These are phyloP conservation scores for Cocos nucifera DNA, from an alignment of 176 grass and related monocot genomes.

Conservation along the genomic window DNA sequence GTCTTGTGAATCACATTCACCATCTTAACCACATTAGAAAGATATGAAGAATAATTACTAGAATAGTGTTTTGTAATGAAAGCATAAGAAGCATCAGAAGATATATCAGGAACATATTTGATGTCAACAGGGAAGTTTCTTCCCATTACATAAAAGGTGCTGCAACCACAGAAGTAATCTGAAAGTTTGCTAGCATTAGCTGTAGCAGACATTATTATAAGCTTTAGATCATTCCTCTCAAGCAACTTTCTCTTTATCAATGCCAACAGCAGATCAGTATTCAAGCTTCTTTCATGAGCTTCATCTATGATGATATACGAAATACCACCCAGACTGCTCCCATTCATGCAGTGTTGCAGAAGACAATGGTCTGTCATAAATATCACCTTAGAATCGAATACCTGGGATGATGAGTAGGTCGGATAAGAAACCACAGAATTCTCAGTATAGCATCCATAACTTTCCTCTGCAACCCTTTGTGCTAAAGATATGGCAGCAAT, in stretches of 20 bases:
- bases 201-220: conserved; percentile 98
- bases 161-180: conserved; percentile 72
- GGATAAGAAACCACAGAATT: conserved; percentile 57
- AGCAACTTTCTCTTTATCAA: conserved; percentile 79
- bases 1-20: conserved; percentile 66
- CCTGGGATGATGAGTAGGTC: conserved; percentile 33
- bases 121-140: conserved; percentile 85
- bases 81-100: conserved; percentile 29
- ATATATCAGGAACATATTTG: conserved; percentile 64
- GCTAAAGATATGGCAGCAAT: conserved; percentile 70
- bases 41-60: conserved; percentile 54
- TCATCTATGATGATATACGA: conserved; percentile 88
- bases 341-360: conserved; percentile 69
- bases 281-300: conserved; percentile 98
- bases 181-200: conserved; percentile 67
- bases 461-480: conserved; percentile 75
- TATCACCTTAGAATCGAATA: conserved; percentile 49
- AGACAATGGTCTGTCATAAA: conserved; percentile 75
- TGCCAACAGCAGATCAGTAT: conserved; percentile 82
- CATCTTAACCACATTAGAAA: conserved; percentile 65
- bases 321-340: conserved; percentile 35
- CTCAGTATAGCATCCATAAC: conserved; percentile 48
- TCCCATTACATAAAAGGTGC: conserved; percentile 56
- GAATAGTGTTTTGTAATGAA: conserved; percentile 8
- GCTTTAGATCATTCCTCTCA: conserved; percentile 53